Percentiles rank a stretch among this genome's conserved stretches.
Conservation (phyloP, 2,329 filamentous ascomycete genomes). For the Ilyonectria sp. region DNA sequence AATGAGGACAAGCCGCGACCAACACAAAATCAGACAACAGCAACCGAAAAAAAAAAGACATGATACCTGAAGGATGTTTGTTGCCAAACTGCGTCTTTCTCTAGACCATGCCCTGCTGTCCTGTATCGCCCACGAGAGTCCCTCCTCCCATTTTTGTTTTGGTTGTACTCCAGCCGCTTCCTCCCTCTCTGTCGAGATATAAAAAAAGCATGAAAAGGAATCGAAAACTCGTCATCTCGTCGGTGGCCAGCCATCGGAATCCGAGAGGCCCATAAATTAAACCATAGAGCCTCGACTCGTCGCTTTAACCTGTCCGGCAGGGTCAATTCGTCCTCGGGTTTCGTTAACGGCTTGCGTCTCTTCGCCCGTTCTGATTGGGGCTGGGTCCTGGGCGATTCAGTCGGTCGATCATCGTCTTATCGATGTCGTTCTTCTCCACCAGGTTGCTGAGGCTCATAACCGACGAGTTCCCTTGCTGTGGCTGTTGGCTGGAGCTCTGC, state of each 20-base stretch:
- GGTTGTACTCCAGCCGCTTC: constrained; percentile 38
- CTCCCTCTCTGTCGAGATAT: constrained; percentile 36
- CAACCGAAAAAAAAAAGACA: constrained; percentile 32
- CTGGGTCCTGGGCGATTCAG: constrained; percentile 57
- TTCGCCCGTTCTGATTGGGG: constrained; percentile 33
- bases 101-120: constrained; percentile 42
- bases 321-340: constrained; percentile 38
- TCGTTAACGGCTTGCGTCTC: constrained; percentile 41
- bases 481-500: constrained; percentile 37
- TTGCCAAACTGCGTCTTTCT: constrained; percentile 52
- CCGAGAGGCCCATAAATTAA: constrained; percentile 30
- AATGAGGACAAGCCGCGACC: constrained; percentile 28
- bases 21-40: constrained; percentile 34
- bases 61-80: constrained; percentile 44
- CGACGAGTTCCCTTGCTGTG: constrained; percentile 52
- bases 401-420: constrained; percentile 68
- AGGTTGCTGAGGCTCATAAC: constrained; percentile 69
- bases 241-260: constrained; percentile 29
- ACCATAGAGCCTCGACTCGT: constrained; percentile 31
- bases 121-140: constrained; percentile 41
- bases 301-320: constrained; percentile 48
- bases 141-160: constrained; percentile 33
- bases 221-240: constrained; percentile 40
- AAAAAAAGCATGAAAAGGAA: constrained; percentile 35
- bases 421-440: constrained; percentile 68